These are phyloP conservation scores for Papiliotrema fonsecae DNA, from an alignment of 1,284 basidiomycete genomes.

Conservation along the genomic window DNA sequence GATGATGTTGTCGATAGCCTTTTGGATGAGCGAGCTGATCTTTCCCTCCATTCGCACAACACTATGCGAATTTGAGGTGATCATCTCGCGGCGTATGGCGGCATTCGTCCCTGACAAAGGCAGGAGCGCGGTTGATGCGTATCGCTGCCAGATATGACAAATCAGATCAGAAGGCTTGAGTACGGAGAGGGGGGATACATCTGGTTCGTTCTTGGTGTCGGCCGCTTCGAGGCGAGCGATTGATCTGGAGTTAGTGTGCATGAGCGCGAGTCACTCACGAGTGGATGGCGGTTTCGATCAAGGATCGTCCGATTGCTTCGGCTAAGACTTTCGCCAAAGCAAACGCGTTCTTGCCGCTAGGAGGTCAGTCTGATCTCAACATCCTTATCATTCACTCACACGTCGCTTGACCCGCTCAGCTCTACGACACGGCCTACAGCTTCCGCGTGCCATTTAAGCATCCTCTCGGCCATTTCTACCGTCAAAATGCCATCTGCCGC, in stretches of 20 bases:
- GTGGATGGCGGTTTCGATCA: conserved; percentile 86
- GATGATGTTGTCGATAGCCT: conserved; percentile 69
- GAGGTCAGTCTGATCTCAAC: background rate
- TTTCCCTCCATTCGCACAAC: conserved; percentile 82
- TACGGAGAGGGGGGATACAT: conserved; percentile 63
- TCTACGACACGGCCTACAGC: conserved; percentile 88
- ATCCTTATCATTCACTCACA: conserved; percentile 56
- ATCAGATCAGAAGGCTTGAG: conserved; percentile 79
- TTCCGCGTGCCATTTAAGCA: conserved; percentile 95
- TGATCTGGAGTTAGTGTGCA: conserved; percentile 53
- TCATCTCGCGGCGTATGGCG: conserved; percentile 87
- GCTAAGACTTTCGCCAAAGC: conserved; percentile 79
- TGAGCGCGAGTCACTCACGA: conserved; percentile 58
- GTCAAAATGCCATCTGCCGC: conserved; percentile 77
- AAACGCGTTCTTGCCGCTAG: conserved; percentile 84
- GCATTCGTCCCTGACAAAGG: conserved; percentile 82
- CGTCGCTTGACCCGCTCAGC: conserved; percentile 69
- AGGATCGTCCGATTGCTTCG: conserved; percentile 78
- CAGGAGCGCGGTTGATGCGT: conserved; percentile 83
- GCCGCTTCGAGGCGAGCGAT: conserved; percentile 64
- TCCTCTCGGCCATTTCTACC: conserved; percentile 73
- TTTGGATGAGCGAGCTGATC: conserved; percentile 77
- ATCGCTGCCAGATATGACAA: conserved; percentile 95
- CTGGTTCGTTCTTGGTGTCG: conserved; percentile 76
- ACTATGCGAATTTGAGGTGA: conserved; percentile 85